A percentile compares a stretch with the other conserved stretches of the same genome.
Evolutionary conservation across 2,329 filamentous ascomycete genomes (phyloP).

Genomic region (Xylaria sp.): DNA sequence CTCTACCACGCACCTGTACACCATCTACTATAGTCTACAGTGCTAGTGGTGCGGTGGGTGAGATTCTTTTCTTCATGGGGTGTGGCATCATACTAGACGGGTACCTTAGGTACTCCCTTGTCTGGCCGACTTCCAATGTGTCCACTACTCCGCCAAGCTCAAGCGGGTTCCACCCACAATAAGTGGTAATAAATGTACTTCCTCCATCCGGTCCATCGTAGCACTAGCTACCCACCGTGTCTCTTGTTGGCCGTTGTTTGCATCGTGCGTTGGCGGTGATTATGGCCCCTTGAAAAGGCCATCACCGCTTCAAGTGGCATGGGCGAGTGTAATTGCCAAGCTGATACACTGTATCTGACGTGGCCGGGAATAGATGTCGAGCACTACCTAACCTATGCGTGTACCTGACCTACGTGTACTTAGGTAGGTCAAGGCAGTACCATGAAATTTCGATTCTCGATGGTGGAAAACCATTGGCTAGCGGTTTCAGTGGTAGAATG

Average conservation of each 20-base stretch:
- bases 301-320: conserved; percentile 3
- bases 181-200: not conserved
- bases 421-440: not conserved
- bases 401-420: too few relatives aligned
- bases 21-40: not conserved
- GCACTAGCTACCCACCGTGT: conserved; percentile 4
- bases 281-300: conserved; percentile 6
- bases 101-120: too few relatives aligned
- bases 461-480: conserved; percentile 11
- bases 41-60: not conserved
- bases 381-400: not conserved
- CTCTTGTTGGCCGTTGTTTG: conserved; percentile 17
- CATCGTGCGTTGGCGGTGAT: conserved; percentile 10
- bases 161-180: not conserved
- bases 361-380: conserved; percentile 14
- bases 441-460: not conserved
- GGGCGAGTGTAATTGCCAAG: conserved; percentile 6
- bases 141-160: not conserved
- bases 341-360: conserved; percentile 17
- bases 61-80: not conserved
- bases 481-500: not conserved
- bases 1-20: not conserved
- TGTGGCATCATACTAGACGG: not conserved
- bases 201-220: not conserved
- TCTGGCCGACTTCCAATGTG: not conserved